A percentile compares a stretch with the other conserved stretches of the same genome.
phyloP scores from a whole-genome alignment of 306 rosid genomes.

The Lathyrus sativus region DNA sequence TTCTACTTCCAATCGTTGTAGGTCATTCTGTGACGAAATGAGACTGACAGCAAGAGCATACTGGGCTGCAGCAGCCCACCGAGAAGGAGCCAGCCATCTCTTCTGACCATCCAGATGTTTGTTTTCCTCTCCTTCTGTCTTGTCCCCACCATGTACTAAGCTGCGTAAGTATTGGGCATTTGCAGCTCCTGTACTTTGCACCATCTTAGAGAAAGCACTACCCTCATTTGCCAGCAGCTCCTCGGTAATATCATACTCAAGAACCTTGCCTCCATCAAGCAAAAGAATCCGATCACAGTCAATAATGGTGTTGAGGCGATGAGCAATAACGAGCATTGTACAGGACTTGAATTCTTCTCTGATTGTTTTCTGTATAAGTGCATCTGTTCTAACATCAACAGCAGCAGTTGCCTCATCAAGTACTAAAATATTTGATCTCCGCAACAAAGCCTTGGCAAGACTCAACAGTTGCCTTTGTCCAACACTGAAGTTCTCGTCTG shows the following conservation, averaged over 20 bases:
- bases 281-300: constrained; percentile 83
- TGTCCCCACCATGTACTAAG: constrained; percentile 55
- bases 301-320: constrained; percentile 85
- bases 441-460: constrained; percentile 83
- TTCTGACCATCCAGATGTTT: constrained; percentile 46
- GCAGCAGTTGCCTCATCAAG: constrained; percentile 99
- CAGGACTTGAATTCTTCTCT: constrained; percentile 89
- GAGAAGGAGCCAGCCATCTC: constrained; percentile 66
- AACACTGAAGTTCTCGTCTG: constrained; percentile 94
- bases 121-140: constrained; percentile 39
- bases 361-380: constrained; percentile 87
- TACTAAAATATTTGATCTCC: constrained; percentile 88
- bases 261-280: constrained; percentile 82
- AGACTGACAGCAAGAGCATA: constrained; percentile 71
- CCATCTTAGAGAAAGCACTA: constrained; percentile 81
- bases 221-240: constrained; percentile 61
- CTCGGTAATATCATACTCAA: constrained; percentile 72
- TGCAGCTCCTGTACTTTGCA: constrained; percentile 86
- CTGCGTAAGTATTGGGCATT: constrained; percentile 79
- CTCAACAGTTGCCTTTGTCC: constrained; percentile 94
- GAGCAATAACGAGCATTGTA: constrained; percentile 92
- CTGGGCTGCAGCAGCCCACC: constrained; percentile 80
- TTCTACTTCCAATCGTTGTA: constrained; percentile 69
- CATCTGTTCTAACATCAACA: constrained; percentile 91
- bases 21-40: constrained; percentile 64